Percentiles rank a stretch among this genome's conserved stretches.
These are phyloP conservation scores for Epichloe gansuensis DNA, from an alignment of 2,329 filamentous ascomycete genomes.

Conservation along the genomic window DNA sequence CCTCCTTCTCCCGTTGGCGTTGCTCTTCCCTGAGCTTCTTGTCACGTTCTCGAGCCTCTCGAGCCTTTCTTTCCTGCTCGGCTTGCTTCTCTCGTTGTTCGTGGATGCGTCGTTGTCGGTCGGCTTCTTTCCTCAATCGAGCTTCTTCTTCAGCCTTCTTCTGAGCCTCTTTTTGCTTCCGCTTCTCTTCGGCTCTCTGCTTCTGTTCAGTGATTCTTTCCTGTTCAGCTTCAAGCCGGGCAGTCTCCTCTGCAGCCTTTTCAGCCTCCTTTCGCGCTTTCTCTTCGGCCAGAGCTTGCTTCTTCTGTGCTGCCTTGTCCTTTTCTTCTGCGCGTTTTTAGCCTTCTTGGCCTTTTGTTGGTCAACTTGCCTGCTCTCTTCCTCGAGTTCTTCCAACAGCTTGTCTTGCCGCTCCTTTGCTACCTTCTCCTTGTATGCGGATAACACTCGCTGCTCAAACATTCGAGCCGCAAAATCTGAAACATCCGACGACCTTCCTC, in stretches of 20 bases:
- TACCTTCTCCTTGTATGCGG: conserved; percentile 96
- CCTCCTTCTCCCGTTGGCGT: conserved; percentile 67
- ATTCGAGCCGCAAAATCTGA: conserved; percentile 95
- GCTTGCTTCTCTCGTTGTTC: conserved; percentile 80
- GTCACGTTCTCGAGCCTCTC: conserved; percentile 51
- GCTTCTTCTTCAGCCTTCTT: conserved; percentile 87
- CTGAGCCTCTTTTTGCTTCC: conserved; percentile 81
- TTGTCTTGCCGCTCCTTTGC: conserved; percentile 83
- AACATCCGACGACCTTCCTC: conserved; percentile 98
- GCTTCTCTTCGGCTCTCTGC: conserved; percentile 76
- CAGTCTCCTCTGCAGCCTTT: conserved; percentile 76
- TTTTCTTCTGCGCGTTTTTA: conserved; percentile 92
- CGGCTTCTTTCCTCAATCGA: conserved; percentile 69
- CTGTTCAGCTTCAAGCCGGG: conserved; percentile 61
- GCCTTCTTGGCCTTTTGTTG: conserved; percentile 86
- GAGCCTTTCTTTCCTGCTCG: conserved; percentile 72
- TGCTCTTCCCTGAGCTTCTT: conserved; percentile 79
- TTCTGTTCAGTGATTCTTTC: conserved; percentile 71
- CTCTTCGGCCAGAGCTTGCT: conserved; percentile 80
- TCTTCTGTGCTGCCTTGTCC: conserved; percentile 83
- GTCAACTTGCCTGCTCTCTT: conserved; percentile 64
- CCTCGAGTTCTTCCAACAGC: conserved; percentile 80
- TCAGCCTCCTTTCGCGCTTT: conserved; percentile 80
- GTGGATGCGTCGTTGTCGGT: conserved; percentile 64
- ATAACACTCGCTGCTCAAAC: conserved; percentile 95